Base-by-base conservation (phyloP, 2,329 filamentous ascomycete species). In the Penicillium sp. region DNA sequence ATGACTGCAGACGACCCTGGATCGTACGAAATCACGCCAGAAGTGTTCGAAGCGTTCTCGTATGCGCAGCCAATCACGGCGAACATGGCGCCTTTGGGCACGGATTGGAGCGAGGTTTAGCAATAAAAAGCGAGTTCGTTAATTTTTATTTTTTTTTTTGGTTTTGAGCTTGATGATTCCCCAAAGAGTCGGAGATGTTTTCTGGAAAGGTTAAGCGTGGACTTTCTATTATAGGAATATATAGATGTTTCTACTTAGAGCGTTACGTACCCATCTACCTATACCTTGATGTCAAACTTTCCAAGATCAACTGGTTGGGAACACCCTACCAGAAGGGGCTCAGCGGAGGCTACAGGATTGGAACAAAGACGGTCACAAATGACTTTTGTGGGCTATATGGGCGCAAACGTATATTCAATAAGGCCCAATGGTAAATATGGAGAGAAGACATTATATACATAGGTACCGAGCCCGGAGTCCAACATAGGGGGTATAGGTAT, bases 21-120 rank as follows among this genome's bases (percentile, higher is more conserved):
- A 3, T 58, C 65, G n/a, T 72, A 71, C 40, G 68, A 73, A 40
- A 72, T 74, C 9, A 70, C 71, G 2, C 68, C 71, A 1, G 72
- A 75, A 50, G 68, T 74, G 7, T 73, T 72, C 24, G 72, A 74
- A 49, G 72, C 72, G 8, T 74, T 75, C 49, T 74, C 70, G 3
- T 72, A 71, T 51, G 62, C 70, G 7, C 70, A 74, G 47, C 72
- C 72, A 2, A 70, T 74, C n/a, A 63, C 69, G 28, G 67, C 71
- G 31, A 74, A 67, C 55, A 70, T 73, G 63, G 57, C 66, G n/a
- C 57, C 66, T 37, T 69, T 68, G 52, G 65, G 65, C 47, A 52
- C 58, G 25, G 50, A 50, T 5, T 67, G 59, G 65, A 46, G 47
- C 50, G 49, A 50, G 20, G 56, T 53, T 39, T 59, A 29, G 47